These are phyloP conservation scores for Crithidia bombi DNA, from an alignment of 208 protist genomes.

Conservation along the genomic window DNA sequence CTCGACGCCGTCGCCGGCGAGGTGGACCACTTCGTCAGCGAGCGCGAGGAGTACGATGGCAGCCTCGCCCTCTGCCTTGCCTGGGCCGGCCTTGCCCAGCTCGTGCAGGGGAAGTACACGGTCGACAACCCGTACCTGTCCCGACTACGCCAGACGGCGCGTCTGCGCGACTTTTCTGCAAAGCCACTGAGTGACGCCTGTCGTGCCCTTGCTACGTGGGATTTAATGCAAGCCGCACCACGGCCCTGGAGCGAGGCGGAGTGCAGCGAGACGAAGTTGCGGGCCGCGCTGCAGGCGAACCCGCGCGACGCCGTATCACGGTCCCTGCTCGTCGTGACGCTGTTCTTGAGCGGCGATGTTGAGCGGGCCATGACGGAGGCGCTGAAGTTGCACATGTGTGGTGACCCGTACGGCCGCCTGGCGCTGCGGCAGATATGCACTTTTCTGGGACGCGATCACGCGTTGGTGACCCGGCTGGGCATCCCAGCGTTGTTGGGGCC, in stretches of 20 bases:
- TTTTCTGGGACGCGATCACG: conserved; percentile 69
- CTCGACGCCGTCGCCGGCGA: conserved; percentile 68
- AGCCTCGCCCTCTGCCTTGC: conserved; percentile 73
- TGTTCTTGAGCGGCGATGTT: conserved; percentile 83
- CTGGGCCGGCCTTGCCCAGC: conserved; percentile 60
- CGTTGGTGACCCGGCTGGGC: conserved; percentile 48
- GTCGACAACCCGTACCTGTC: conserved; percentile 38
- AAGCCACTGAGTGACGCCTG: conserved; percentile 63
- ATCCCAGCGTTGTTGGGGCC: conserved; percentile 1
- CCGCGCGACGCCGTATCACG: conserved; percentile 52
- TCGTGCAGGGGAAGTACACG: conserved; percentile 60
- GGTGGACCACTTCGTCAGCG: conserved; percentile 25
- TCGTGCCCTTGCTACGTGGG: conserved; percentile 45
- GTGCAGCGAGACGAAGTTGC: conserved; percentile 64
- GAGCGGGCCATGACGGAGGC: conserved; percentile 87
- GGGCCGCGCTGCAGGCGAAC: conserved; percentile 29
- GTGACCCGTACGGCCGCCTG: conserved; percentile 51
- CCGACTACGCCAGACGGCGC: conserved; percentile 30
- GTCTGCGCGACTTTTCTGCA: conserved; percentile 34
- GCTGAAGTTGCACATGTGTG: conserved; percentile 63
- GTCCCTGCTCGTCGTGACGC: conserved; percentile 74
- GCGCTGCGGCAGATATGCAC: conserved; percentile 59
- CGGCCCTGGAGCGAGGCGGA: conserved; percentile 49
- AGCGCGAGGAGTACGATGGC: conserved; percentile 45
- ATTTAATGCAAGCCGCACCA: conserved; percentile 50